phyloP scores from a whole-genome alignment of 768 basidiomycete genomes.

The Lyophyllum decastes region DNA sequence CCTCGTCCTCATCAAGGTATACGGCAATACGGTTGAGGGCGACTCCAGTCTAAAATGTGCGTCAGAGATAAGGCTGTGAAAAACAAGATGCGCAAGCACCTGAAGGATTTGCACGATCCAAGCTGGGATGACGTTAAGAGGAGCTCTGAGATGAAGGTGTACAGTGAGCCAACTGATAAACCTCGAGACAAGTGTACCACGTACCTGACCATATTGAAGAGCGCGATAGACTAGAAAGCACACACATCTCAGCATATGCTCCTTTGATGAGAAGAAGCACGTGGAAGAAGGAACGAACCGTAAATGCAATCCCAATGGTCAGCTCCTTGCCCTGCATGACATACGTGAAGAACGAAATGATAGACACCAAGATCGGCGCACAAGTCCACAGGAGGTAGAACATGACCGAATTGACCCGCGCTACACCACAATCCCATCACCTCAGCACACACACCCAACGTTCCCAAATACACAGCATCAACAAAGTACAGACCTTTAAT shows the following conservation, averaged over 20 bases:
- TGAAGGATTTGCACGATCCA: slow-evolving; percentile 81
- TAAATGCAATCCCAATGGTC: slow-evolving; percentile 82
- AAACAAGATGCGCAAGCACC: slow-evolving; percentile 22
- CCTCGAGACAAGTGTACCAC: slow-evolving; percentile 7
- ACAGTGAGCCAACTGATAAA: background rate
- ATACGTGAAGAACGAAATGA: slow-evolving; percentile 77
- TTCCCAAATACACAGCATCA: too few species aligned
- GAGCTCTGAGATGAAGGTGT: slow-evolving; percentile 40
- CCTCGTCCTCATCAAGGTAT: slow-evolving; percentile 73
- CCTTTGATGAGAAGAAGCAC: background rate
- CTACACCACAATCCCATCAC: slow-evolving; percentile 30
- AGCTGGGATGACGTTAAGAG: slow-evolving; percentile 78
- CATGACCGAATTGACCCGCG: slow-evolving; percentile 70
- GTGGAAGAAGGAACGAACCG: slow-evolving; percentile 46
- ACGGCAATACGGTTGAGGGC: slow-evolving; percentile 67
- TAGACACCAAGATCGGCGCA: slow-evolving; percentile 79
- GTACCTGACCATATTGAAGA: slow-evolving; percentile 86
- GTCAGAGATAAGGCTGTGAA: background rate
- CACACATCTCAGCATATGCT: background rate
- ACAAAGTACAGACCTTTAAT: slow-evolving; percentile 50
- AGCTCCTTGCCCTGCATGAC: slow-evolving; percentile 74
- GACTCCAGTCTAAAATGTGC: slow-evolving; percentile 50
- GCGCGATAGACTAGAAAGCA: slow-evolving; percentile 58
- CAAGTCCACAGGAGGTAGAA: slow-evolving; percentile 73
- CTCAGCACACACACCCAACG: background rate